A percentile compares a stretch with the other conserved stretches of the same genome.
phyloP scores from a whole-genome alignment of 371 early-diverging fungal species.

The Coemansia sp. region DNA sequence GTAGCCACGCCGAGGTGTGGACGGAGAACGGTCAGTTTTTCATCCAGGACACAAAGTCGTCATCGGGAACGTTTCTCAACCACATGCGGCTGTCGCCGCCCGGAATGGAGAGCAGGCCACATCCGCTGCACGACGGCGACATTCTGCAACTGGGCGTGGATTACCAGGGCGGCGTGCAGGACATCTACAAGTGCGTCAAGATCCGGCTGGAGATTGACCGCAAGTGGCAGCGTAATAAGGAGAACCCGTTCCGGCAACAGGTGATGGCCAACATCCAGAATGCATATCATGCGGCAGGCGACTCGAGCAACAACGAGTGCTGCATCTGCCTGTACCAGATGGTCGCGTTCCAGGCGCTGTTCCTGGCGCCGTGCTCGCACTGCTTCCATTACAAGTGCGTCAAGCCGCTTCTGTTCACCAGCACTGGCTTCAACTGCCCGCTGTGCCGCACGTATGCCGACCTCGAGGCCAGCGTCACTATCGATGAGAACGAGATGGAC shows the following conservation, averaged over 20 bases:
- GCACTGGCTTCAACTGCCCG: constrained; percentile 87
- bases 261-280: constrained; percentile 54
- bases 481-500: constrained; percentile 65
- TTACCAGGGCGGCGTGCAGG: constrained; percentile 91
- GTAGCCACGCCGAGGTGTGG: constrained; percentile 94
- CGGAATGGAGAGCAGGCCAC: constrained; percentile 79
- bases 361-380: constrained; percentile 93
- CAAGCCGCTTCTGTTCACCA: constrained; percentile 66
- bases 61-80: constrained; percentile 96
- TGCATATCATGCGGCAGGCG: constrained; percentile 29
- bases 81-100: constrained; percentile 85
- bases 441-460: constrained; percentile 93
- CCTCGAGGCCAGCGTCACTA: constrained; percentile 80
- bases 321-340: constrained; percentile 92
- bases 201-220: constrained; percentile 80
- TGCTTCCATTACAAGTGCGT: constrained; percentile 95
- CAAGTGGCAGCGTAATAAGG: constrained; percentile 60
- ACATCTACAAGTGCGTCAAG: constrained; percentile 69
- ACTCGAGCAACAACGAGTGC: constrained; percentile 68
- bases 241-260: constrained; percentile 59
- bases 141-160: constrained; percentile 93
- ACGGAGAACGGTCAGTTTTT: constrained; percentile 80
- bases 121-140: constrained; percentile 85
- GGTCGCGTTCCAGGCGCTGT: constrained; percentile 89
- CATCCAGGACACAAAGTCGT: constrained; percentile 89